A percentile compares a stretch with the other conserved stretches of the same genome.
These are phyloP conservation scores for Colletotrichum neosansevieriae DNA, from an alignment of 2,329 filamentous ascomycete genomes.

Conservation along the genomic window DNA sequence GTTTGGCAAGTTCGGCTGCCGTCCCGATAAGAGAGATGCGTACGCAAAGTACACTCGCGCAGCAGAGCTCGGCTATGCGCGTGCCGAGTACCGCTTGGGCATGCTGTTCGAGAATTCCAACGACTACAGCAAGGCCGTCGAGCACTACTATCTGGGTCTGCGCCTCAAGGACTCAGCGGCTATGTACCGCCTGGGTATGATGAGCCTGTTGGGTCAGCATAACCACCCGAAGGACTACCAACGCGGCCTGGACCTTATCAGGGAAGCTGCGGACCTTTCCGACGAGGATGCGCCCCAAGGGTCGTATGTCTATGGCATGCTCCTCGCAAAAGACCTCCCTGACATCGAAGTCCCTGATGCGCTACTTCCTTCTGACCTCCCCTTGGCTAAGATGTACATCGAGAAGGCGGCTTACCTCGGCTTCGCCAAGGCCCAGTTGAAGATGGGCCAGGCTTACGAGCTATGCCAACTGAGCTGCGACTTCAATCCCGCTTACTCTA, in stretches of 20 bases:
- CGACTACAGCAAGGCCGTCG: conserved; percentile 89
- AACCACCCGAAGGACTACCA: conserved; percentile 86
- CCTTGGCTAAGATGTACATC: conserved; percentile 84
- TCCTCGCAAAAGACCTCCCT: conserved; percentile 89
- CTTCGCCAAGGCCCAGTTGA: conserved; percentile 95
- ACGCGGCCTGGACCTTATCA: conserved; percentile 84
- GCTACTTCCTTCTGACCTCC: conserved; percentile 78
- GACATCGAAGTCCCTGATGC: conserved; percentile 83
- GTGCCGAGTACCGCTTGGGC: conserved; percentile 95
- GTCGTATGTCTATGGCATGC: conserved; percentile 95
- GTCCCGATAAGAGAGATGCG: conserved; percentile 94
- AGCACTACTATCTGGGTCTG: conserved; percentile 88
- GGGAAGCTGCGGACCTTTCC: conserved; percentile 83
- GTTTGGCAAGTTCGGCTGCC: conserved; percentile 94
- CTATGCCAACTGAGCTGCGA: conserved; percentile 93
- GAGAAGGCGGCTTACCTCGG: conserved; percentile 97
- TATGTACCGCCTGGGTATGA: conserved; percentile 91
- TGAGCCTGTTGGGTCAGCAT: conserved; percentile 94
- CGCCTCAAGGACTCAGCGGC: conserved; percentile 88
- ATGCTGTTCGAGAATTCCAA: conserved; percentile 98
- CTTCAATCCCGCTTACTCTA: conserved; percentile 90
- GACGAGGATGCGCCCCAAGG: conserved; percentile 98
- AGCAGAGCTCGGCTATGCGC: conserved; percentile 85
- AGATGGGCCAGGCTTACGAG: conserved; percentile 97
- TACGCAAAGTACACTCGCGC: conserved; percentile 88